Evolutionary conservation across 345 rosid species (phyloP), one percentile per base, ranked within the genome.

Genomic region (Limnanthes douglasii): DNA sequence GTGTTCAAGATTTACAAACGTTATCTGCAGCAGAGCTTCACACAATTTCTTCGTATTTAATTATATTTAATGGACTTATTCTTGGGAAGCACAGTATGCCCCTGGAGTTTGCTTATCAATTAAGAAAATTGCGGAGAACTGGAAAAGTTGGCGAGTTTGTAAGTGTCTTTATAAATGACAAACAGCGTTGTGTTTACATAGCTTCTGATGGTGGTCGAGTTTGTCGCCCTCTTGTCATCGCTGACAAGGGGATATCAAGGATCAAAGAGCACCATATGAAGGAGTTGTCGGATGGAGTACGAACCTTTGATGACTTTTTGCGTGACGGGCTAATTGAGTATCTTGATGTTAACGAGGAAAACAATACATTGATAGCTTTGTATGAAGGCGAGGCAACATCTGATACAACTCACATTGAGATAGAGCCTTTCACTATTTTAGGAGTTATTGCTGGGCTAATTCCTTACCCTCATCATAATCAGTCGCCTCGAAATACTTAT

Each of bases 201-300:
- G 97, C 97, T 59, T 83, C 97, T 46, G 97, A 88, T 76, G 95
- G 90, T 44, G 97, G 97, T 39, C 80, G 97, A 46, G 97, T 88
- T 55, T 83, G 95, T 65, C 90, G 95, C 50, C 97, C 97, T 10
- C 79, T 88, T 38, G 97, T 88, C 54, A 76, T 88, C 51, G 95
- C 92, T 23, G 92, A 88, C 69, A 72, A 72, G 57, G 97, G 97
- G 37, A 45, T 72, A 54, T 76, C 97, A 53, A 74, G 95, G 62
- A 68, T 88, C 43, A 88, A 83, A 56, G 71, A 64, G 16, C 68
- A 83, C 54, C 95, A 88, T 64, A 88, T 88, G 94, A 71, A 72
- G 63, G 95, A 84, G 57, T 53, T 88, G 15, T 57, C 83, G 97
- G 95, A 69, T 60, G 97, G 95, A 36, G 76, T 66, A 11, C 78